A percentile compares a stretch with the other conserved stretches of the same genome.
phyloP scores from a whole-genome alignment of 2,329 filamentous ascomycete species.

The Penicillium paneum region DNA sequence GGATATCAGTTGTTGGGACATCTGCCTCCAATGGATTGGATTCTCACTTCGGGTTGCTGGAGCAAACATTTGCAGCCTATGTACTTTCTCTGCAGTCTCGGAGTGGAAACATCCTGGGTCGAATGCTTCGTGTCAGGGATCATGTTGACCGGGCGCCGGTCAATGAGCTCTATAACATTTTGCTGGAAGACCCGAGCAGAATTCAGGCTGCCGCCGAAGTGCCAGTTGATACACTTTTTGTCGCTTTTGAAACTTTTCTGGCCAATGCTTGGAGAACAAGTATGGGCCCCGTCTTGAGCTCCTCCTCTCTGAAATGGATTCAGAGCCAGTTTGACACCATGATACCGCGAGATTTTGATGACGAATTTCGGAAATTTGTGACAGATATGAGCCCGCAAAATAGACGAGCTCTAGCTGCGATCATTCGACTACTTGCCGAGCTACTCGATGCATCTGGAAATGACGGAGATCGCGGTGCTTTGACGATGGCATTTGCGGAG shows the following conservation, averaged over 20 bases:
- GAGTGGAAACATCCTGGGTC: conserved; percentile 81
- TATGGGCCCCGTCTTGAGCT: conserved; percentile 79
- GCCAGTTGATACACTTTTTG: conserved; percentile 79
- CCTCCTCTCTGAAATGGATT: conserved; percentile 68
- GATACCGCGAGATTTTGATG: conserved; percentile 51
- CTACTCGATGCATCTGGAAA: conserved; percentile 86
- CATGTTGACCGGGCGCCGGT: conserved; percentile 73
- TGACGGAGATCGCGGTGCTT: conserved; percentile 81
- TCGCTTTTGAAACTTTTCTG: conserved; percentile 90
- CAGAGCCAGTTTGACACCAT: conserved; percentile 52
- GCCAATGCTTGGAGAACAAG: conserved; percentile 82
- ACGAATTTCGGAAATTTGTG: conserved; percentile 54
- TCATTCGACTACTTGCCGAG: conserved; percentile 83
- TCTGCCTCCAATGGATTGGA: conserved; percentile 50
- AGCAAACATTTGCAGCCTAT: conserved; percentile 82
- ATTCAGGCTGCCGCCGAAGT: conserved; percentile 72
- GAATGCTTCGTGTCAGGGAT: conserved; percentile 67
- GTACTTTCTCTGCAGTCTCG: conserved; percentile 76
- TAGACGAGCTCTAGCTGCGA: conserved; percentile 72
- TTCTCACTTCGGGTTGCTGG: conserved; percentile 68
- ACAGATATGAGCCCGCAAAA: conserved; percentile 57
- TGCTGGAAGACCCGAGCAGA: conserved; percentile 79
- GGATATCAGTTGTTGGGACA: conserved; percentile 55
- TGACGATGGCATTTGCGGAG: conserved; percentile 87
- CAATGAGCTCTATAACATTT: conserved; percentile 84